Percentiles rank a stretch among this genome's conserved stretches.
Evolutionary conservation across 2,329 filamentous ascomycete genomes (phyloP).

Genomic region (Hypoxylon rubiginosum): DNA sequence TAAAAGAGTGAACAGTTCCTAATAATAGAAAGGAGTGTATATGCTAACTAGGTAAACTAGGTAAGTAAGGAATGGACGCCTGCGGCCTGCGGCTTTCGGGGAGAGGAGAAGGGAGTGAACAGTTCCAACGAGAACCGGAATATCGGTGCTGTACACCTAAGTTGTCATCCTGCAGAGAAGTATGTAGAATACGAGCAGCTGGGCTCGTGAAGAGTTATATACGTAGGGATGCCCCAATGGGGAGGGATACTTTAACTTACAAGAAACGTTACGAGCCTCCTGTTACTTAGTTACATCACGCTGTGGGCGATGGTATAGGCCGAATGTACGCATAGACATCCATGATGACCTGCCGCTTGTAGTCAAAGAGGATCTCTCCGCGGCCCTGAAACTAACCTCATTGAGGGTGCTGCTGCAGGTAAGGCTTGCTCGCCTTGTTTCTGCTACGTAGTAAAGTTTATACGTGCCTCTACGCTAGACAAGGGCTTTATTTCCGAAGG

Average conservation of each 20-base stretch:
- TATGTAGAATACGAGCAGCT: conserved; percentile 24
- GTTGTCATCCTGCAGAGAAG: conserved; percentile 26
- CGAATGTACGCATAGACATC: conserved; percentile 19
- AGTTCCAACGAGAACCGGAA: conserved; percentile 47
- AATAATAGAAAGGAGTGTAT: conserved; percentile 40
- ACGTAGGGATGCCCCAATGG: conserved; percentile 38
- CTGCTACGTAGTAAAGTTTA: conserved; percentile 34
- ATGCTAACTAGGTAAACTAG: conserved; percentile 34
- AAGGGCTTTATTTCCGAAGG: conserved; percentile 42
- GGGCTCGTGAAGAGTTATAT: conserved; percentile 37
- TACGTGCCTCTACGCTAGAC: conserved; percentile 30
- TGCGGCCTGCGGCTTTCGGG: conserved; percentile 38
- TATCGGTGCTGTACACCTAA: conserved; percentile 31
- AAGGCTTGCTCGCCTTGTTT: conserved; percentile 29
- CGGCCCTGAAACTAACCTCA: conserved; percentile 38
- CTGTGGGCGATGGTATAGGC: conserved; percentile 19
- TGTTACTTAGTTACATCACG: conserved; percentile 39
- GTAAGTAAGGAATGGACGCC: conserved; percentile 48
- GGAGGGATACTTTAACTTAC: conserved; percentile 27
- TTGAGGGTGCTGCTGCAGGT: conserved; percentile 25
- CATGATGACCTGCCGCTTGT: conserved; percentile 37
- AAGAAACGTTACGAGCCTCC: conserved; percentile 44
- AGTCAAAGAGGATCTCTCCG: conserved; percentile 28
- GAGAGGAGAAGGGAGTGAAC: conserved; percentile 42
- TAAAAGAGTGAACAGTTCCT: conserved; percentile 31